Evolutionary conservation across 164 flowering plant species (phyloP).

Genomic region (Umbilicus rupestris): DNA sequence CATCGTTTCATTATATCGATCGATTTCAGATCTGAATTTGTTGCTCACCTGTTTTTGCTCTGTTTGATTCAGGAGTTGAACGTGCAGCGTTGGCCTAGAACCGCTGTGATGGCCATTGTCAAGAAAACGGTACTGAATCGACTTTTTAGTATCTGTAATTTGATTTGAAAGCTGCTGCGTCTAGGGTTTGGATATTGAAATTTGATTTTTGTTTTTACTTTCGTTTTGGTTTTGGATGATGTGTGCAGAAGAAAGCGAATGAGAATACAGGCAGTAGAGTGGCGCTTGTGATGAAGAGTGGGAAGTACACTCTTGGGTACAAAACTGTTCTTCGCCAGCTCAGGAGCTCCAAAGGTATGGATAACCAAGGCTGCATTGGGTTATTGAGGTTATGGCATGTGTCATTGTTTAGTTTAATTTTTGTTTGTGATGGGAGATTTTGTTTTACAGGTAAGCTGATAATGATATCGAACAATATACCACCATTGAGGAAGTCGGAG

Average conservation of each 20-base stretch:
- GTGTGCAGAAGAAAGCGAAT: background rate
- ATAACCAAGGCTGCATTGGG: too few relatives aligned
- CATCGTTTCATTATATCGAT: background rate
- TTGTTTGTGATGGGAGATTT: background rate
- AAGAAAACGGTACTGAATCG: background rate
- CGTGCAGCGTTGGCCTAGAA: too few relatives aligned
- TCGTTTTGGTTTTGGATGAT: background rate
- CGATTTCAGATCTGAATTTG: background rate
- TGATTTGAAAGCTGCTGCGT: background rate
- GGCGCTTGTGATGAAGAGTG: slow-evolving; percentile 7
- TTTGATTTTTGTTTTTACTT: background rate
- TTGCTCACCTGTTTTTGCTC: background rate
- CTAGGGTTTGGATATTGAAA: background rate
- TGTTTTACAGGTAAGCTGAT: background rate
- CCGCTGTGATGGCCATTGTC: background rate
- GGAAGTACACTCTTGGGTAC: slow-evolving; percentile 1
- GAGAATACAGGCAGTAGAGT: slow-evolving; percentile 1
- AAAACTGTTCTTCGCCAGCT: background rate
- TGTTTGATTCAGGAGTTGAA: background rate
- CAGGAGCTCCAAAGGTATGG: background rate
- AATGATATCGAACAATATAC: background rate
- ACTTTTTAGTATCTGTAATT: background rate
- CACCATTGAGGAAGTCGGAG: background rate
- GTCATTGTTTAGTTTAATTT: background rate
- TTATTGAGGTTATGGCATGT: background rate